These are phyloP conservation scores for Penicillium alfredii DNA, from an alignment of 495 filamentous ascomycete species.

Conservation along the genomic window DNA sequence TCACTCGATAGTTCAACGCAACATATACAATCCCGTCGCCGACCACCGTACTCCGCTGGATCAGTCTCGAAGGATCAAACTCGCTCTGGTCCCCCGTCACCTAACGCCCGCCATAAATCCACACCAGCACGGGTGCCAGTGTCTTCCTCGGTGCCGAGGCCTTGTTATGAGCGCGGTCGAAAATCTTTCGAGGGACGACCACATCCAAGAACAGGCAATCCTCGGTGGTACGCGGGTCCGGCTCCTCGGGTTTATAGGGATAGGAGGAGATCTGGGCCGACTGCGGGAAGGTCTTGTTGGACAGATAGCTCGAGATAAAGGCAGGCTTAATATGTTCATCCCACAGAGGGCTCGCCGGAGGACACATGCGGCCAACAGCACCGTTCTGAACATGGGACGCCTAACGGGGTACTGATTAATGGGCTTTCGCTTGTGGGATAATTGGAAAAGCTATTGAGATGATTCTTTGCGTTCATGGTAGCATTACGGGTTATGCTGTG, in stretches of 20 bases:
- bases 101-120: conserved; percentile 58
- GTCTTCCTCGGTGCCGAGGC: conserved; percentile 9
- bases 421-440: no score
- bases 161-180: conserved; percentile 23
- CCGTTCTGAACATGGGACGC: conserved; percentile 41
- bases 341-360: conserved; percentile 46
- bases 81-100: conserved; percentile 45
- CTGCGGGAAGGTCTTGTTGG: conserved; percentile 23
- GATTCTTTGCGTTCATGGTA: no score
- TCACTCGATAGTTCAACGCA: conserved; percentile 54
- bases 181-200: conserved; percentile 40
- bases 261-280: conserved; percentile 28
- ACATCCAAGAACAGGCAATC: conserved; percentile 56
- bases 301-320: conserved; percentile 31
- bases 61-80: conserved; percentile 39
- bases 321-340: conserved; percentile 17
- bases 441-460: no score
- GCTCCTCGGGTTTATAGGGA: conserved; percentile 15
- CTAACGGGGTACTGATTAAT: no score
- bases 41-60: conserved; percentile 34
- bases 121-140: conserved; percentile 51
- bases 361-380: conserved; percentile 41
- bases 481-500: no score
- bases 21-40: conserved; percentile 54
- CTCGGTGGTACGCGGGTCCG: conserved; percentile 46